Evolutionary conservation across 805 yeast species (phyloP), one percentile per base, ranked within the genome.

Genomic region (Ogataea trehalophila): DNA sequence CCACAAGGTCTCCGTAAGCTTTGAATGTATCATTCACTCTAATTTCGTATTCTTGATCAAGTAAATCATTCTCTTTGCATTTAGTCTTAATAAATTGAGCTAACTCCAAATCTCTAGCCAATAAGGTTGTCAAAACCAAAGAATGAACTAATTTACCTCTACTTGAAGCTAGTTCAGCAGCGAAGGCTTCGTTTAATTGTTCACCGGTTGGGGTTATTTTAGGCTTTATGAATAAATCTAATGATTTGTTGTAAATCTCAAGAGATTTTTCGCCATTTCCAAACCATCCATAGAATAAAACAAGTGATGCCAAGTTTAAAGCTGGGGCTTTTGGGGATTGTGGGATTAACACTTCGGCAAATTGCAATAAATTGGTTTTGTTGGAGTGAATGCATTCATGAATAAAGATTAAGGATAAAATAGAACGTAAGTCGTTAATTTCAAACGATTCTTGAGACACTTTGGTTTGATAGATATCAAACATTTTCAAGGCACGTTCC

Each of bases 51-150:
- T 44, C 47, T 8, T 54, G 58, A 26, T 59, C 58, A 11, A 65
- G 44, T 4, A 66, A 45, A 3, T 54, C 44, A 37, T 58, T 57
- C 29, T 60, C 65, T 31, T 52, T 49, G 33, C 64, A 59, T 39
- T 66, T 66, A 5, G 51, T 48, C 41, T 63, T 59, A 39, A 68
- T 59, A 20, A 65, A 55, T 23, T 61, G 57, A 1, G 71, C 71
- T 29, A 68, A 43, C 22, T 63, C 67, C 6, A 68, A 38, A 39
- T 68, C 70, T 3, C 52, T 44, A 2, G 51, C 52, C 4, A 58
- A 42, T 6, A 68, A 43, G 8, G 60, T 47, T 11, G 61, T 49
- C 16, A 64, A 45, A 5, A 62, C 49, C 40, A 68, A 52, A 7
- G 67, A 52, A 41, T 62, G 56, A 7, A 63, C 53, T 13, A 65